These are phyloP conservation scores for Arthrinium puccinioides DNA, from an alignment of 2,329 filamentous ascomycete genomes.

Conservation along the genomic window DNA sequence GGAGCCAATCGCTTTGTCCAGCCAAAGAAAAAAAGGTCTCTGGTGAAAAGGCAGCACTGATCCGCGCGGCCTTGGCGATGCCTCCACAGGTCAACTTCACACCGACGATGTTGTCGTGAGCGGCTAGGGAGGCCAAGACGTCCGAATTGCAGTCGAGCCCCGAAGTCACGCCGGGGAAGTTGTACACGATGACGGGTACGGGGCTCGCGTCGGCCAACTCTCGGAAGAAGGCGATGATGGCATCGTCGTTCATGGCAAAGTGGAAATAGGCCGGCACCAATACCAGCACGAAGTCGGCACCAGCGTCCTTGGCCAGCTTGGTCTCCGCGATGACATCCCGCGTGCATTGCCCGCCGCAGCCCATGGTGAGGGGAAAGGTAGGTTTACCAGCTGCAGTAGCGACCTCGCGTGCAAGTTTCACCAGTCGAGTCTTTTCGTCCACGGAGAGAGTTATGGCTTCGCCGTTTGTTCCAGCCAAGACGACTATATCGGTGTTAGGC, in stretches of 20 bases:
- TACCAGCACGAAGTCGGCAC: conserved; percentile 61
- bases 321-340: conserved; percentile 60
- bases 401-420: conserved; percentile 52
- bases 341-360: conserved; percentile 59
- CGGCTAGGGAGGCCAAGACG: conserved; percentile 42
- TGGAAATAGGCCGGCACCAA: conserved; percentile 69
- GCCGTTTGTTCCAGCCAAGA: conserved; percentile 66
- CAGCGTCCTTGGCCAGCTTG: conserved; percentile 35
- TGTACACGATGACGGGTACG: conserved; percentile 56
- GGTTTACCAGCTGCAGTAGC: conserved; percentile 50
- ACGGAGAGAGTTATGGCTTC: conserved; percentile 62
- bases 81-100: conserved; percentile 66
- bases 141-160: conserved; percentile 54
- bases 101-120: conserved; percentile 52
- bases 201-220: conserved; percentile 51
- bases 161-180: conserved; percentile 50
- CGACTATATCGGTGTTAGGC: no score
- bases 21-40: conserved; percentile 29
- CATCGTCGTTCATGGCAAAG: conserved; percentile 51
- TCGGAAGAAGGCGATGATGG: conserved; percentile 55
- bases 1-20: conserved; percentile 35
- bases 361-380: conserved; percentile 57
- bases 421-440: conserved; percentile 56
- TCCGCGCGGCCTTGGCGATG: conserved; percentile 62
- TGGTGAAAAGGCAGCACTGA: conserved; percentile 23